These are phyloP conservation scores for Colletotrichum neosansevieriae DNA, from an alignment of 2,329 filamentous ascomycete genomes.

Conservation along the genomic window DNA sequence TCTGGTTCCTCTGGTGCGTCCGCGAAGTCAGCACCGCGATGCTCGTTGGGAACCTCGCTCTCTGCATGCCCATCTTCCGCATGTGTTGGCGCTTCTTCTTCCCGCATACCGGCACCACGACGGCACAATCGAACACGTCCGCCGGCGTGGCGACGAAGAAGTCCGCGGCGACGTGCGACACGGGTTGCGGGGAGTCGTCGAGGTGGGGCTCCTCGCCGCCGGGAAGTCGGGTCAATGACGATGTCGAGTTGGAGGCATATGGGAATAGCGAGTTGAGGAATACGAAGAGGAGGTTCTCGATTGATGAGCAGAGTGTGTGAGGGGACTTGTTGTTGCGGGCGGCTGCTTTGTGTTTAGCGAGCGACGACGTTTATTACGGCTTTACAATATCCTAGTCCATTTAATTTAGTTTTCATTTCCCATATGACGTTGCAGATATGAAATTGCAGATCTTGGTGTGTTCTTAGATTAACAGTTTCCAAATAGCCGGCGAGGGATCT, in stretches of 20 bases:
- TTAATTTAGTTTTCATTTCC: neutral
- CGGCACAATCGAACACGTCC: neutral
- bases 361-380: too few relatives aligned
- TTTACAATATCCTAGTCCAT: neutral
- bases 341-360: neutral
- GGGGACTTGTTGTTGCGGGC: neutral
- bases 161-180: neutral
- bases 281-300: neutral
- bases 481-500: too few relatives aligned
- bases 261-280: neutral
- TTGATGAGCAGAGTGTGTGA: constrained; percentile 19
- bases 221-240: constrained; percentile 1
- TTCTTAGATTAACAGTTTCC: too few relatives aligned
- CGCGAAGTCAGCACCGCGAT: constrained; percentile 36
- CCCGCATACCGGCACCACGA: neutral
- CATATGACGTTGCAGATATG: too few relatives aligned
- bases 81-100: constrained; percentile 24
- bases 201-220: constrained; percentile 7
- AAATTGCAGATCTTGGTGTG: too few relatives aligned
- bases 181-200: constrained; percentile 4
- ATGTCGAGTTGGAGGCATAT: constrained; percentile 14
- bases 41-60: constrained; percentile 37
- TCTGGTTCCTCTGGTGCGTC: constrained; percentile 38
- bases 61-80: constrained; percentile 28
- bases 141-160: neutral